Evolutionary conservation across 306 rosid genomes (phyloP), one percentile per base, ranked within the genome.

Genomic region (Biancaea sappan): DNA sequence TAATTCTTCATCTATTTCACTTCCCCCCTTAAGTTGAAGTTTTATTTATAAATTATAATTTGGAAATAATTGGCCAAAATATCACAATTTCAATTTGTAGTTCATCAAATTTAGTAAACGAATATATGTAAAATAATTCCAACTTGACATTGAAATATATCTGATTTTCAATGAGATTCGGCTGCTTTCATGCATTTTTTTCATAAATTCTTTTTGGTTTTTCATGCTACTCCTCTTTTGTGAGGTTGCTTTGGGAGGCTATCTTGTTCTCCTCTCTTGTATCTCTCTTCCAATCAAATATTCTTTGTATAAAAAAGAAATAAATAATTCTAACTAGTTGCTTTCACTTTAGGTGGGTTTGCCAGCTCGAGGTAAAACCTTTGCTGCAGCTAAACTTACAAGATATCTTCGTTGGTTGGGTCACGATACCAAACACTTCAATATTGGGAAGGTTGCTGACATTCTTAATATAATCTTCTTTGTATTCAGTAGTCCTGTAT

Each of bases 331-430:
- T 73, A 37, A 68, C 26, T 69, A 37, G 79, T 53, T 78, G 70
- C 71, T 72, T 75, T 24, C 69, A 61, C 76, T 80, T 54, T 66
- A 94, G 99, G 99, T 94, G 81, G 96, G 99, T 83, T 83, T 94
- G 79, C 99, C 99, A 69, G 99, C 99, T 78, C 97, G 99, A 77
- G 99, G 99, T 46, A 94, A 94, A 80, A 94, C 99, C 76, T 94
- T 85, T 63, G 88, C 99, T 25, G 97, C 99, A 52, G 99, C 96
- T 75, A 94, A 94, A 77, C 97, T 94, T 73, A 88, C 96, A 28
- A 90, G 99, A 87, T 94, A 94, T 85, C 96, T 94, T 69, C 99
- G 99, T 52, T 94, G 99, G 99, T 81, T 94, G 86, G 99, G 99
- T 83, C 99, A 94, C 83, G 91, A 92, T 67, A 94, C 99, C 70